A percentile compares a stretch with the other conserved stretches of the same genome.
These are phyloP conservation scores for Coemansia sp. DNA, from an alignment of 192 early-diverging fungal species.

Conservation along the genomic window DNA sequence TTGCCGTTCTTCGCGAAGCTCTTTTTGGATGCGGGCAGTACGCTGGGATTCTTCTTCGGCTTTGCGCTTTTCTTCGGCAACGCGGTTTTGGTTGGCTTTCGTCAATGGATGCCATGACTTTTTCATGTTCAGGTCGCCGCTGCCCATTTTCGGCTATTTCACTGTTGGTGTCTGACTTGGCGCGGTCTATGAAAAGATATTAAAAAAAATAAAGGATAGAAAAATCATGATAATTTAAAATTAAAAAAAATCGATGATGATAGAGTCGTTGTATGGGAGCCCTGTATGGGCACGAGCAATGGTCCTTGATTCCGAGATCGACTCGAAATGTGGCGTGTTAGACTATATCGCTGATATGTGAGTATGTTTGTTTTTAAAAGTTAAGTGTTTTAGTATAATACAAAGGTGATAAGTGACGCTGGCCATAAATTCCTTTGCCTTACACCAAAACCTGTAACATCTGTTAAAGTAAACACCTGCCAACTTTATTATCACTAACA, in stretches of 20 bases:
- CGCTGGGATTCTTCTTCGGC: slow-evolving; percentile 86
- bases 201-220: neutral
- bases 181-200: neutral
- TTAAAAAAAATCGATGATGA: neutral
- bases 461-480: too few species aligned
- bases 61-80: slow-evolving; percentile 69
- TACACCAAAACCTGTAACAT: too few species aligned
- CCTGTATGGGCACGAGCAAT: too few species aligned
- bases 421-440: too few species aligned
- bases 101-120: slow-evolving; percentile 98
- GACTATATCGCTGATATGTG: too few species aligned
- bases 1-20: slow-evolving; percentile 88
- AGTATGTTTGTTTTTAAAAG: too few species aligned
- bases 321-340: too few species aligned
- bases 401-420: too few species aligned
- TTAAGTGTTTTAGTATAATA: too few species aligned
- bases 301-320: too few species aligned
- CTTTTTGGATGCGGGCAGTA: slow-evolving; percentile 86
- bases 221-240: neutral
- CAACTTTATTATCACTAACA: too few species aligned
- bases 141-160: slow-evolving; percentile 37
- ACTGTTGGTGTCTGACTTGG: neutral
- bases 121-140: slow-evolving; percentile 79
- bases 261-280: neutral
- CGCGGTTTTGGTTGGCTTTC: slow-evolving; percentile 74